These are phyloP conservation scores for Komagataella phaffii DNA, from an alignment of 805 yeast genomes.

Conservation along the genomic window DNA sequence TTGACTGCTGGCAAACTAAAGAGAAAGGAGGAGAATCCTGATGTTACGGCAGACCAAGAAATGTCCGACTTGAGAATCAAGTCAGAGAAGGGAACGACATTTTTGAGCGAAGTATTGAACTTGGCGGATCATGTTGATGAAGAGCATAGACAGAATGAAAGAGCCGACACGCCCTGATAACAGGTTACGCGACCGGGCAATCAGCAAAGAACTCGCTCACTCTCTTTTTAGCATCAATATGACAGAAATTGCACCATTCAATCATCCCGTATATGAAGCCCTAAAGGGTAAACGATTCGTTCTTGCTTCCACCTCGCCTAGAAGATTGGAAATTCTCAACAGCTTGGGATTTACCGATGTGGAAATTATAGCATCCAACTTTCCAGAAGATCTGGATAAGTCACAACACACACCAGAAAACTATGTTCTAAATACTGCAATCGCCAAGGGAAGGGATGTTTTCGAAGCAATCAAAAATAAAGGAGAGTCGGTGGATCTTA, in stretches of 20 bases:
- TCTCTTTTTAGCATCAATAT: conserved; percentile 6
- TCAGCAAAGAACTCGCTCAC: conserved; percentile 17
- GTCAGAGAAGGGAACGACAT: background rate
- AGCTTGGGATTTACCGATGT: conserved; percentile 38
- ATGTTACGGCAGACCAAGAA: background rate
- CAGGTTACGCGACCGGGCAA: background rate
- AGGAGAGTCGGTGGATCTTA: background rate
- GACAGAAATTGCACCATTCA: conserved; percentile 8
- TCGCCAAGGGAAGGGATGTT: conserved; percentile 53
- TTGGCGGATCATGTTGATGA: background rate
- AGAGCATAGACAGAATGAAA: background rate
- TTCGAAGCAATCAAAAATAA: conserved; percentile 23
- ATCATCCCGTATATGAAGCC: conserved; percentile 18
- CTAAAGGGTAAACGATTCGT: conserved; percentile 23
- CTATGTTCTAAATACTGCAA: conserved; percentile 65
- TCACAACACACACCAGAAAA: conserved; percentile 26
- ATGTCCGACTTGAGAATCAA: background rate
- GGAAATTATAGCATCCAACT: conserved; percentile 45
- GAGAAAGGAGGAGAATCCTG: background rate
- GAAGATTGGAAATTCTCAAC: conserved; percentile 59
- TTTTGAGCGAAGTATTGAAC: background rate
- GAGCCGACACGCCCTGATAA: background rate
- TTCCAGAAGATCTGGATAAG: conserved; percentile 67
- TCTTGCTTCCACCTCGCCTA: conserved; percentile 77
- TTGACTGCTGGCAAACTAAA: conserved; percentile 17